Evolutionary conservation across 768 basidiomycete species (phyloP).

Genomic region (Serendipita sp.): DNA sequence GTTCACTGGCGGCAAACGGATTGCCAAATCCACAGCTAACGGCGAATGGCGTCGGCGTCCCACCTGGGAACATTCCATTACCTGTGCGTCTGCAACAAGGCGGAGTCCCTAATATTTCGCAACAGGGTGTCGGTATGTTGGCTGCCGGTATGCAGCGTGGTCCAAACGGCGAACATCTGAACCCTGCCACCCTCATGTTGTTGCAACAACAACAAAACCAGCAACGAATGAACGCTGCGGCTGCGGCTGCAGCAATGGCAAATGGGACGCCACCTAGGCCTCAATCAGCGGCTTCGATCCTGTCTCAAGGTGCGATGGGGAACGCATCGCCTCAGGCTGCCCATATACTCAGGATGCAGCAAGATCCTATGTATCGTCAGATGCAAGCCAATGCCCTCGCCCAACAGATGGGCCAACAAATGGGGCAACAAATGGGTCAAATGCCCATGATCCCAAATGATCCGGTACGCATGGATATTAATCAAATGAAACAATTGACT

Average conservation of each 20-base stretch:
- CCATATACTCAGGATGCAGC: background rate
- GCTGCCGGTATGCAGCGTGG: background rate
- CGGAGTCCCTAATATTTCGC: slow-evolving; percentile 1
- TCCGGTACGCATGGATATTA: background rate
- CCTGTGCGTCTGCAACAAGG: background rate
- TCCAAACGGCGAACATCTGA: slow-evolving; percentile 1
- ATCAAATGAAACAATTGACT: background rate
- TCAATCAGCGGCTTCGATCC: slow-evolving; percentile 3
- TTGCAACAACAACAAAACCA: background rate
- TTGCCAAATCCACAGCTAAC: background rate
- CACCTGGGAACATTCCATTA: background rate
- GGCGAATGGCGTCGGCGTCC: background rate
- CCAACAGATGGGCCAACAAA: background rate
- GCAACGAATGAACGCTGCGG: background rate
- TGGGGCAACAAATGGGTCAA: background rate
- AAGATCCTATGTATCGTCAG: background rate
- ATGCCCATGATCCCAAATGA: background rate
- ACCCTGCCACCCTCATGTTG: background rate
- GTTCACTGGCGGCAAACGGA: background rate
- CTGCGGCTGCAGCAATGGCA: background rate
- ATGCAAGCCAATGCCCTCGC: background rate
- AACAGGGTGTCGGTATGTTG: background rate
- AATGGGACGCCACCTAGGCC: background rate
- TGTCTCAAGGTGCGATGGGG: background rate
- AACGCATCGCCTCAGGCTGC: background rate